Conservation (phyloP, 345 rosid genomes). For the Euphorbia tirucalli region DNA sequence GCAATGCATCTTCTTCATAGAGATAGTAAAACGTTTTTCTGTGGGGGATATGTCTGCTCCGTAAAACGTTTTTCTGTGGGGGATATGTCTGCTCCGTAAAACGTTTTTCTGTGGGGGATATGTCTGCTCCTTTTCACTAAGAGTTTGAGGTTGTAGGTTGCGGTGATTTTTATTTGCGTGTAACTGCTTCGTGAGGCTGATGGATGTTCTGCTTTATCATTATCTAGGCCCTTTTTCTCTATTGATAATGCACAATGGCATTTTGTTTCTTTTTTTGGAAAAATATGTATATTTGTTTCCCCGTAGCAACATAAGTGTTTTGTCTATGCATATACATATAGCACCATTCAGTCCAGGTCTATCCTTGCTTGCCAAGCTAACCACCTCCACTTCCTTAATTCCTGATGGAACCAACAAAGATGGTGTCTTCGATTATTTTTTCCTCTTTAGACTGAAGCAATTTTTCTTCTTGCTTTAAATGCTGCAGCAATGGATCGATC, state of each 20-base stretch:
- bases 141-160: neutral
- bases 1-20: neutral
- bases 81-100: no score
- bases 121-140: neutral
- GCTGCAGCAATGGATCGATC: slow-evolving; percentile 94
- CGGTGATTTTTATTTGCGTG: neutral
- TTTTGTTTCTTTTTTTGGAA: neutral
- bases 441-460: neutral
- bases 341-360: neutral
- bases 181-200: neutral
- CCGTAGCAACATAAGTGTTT: neutral
- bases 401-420: neutral
- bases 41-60: no score
- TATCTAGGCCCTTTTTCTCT: neutral
- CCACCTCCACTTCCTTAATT: neutral
- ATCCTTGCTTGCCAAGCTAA: neutral
- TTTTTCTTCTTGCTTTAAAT: slow-evolving; percentile 20
- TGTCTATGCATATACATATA: neutral
- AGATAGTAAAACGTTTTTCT: no score
- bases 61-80: no score
- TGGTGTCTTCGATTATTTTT: neutral
- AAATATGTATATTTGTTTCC: no score
- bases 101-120: neutral
- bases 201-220: neutral
- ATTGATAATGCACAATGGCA: neutral